Conservation (phyloP, 1,284 basidiomycete species). For the Pulveroboletus sp. region DNA sequence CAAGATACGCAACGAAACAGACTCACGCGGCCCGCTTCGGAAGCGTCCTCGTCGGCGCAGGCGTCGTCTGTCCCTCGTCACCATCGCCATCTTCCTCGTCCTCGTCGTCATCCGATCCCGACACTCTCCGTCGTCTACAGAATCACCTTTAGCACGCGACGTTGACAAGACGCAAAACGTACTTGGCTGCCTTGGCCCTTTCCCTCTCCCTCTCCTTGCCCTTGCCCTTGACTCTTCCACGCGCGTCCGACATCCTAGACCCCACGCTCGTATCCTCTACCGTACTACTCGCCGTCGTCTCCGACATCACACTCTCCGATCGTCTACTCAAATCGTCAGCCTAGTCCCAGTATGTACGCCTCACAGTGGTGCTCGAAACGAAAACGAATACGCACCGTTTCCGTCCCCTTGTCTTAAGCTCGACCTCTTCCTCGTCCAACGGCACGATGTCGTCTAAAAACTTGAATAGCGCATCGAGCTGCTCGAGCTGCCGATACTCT, state of each 20-base stretch:
- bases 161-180: constrained; percentile 8
- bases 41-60: constrained; percentile 41
- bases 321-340: constrained; percentile 30
- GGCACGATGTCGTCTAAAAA: constrained; percentile 65
- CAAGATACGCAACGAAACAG: not conserved
- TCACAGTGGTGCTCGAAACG: too few relatives aligned
- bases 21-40: constrained; percentile 49
- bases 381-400: constrained; percentile 43
- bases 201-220: constrained; percentile 36
- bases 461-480: constrained; percentile 62
- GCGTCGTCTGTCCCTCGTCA: constrained; percentile 31
- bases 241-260: constrained; percentile 31
- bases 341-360: too few relatives aligned
- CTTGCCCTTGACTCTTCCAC: constrained; percentile 19
- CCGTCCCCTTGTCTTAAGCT: constrained; percentile 44
- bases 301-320: constrained; percentile 47
- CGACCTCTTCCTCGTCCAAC: constrained; percentile 52
- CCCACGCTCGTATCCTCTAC: constrained; percentile 30
- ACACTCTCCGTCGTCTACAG: constrained; percentile 45
- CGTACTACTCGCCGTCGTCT: constrained; percentile 37
- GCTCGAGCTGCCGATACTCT: constrained; percentile 60
- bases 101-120: constrained; percentile 46
- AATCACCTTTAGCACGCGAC: not conserved
- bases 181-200: constrained; percentile 47
- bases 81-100: constrained; percentile 35